phyloP scores from a whole-genome alignment of 2,329 filamentous ascomycete species.

The Pseudogymnoascus sp. region DNA sequence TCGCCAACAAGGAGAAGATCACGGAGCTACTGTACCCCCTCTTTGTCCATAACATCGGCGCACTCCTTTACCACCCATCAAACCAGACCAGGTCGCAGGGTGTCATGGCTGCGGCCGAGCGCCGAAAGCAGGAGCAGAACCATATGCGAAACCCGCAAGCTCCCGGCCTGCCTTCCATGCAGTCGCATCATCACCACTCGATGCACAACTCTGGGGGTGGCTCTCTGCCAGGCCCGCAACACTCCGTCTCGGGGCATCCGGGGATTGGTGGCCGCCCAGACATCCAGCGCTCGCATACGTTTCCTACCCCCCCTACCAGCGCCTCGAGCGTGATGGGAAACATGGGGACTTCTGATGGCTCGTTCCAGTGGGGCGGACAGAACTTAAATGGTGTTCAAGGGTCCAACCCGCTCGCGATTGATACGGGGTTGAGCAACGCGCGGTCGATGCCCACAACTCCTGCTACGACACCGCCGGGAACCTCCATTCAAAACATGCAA shows the following conservation, averaged over 20 bases:
- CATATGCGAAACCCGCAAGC: conserved; percentile 54
- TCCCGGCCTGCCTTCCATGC: conserved; percentile 57
- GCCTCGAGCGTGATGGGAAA: conserved; percentile 72
- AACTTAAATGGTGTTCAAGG: conserved; percentile 55
- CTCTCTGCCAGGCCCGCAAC: conserved; percentile 42
- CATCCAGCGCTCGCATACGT: conserved; percentile 80
- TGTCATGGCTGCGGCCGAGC: conserved; percentile 77
- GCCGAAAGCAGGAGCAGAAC: conserved; percentile 57
- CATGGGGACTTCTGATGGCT: conserved; percentile 64
- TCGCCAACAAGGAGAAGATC: conserved; percentile 99
- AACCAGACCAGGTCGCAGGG: conserved; percentile 76
- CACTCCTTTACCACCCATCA: conserved; percentile 84
- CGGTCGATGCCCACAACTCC: conserved; percentile 87
- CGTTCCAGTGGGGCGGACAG: conserved; percentile 69
- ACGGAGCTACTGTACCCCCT: conserved; percentile 90
- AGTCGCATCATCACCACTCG: conserved; percentile 52
- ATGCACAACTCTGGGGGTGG: conserved; percentile 52
- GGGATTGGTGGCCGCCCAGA: conserved; percentile 61
- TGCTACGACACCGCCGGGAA: conserved; percentile 79
- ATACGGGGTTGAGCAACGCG: conserved; percentile 67
- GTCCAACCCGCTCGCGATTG: conserved; percentile 68
- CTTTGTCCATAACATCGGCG: conserved; percentile 95
- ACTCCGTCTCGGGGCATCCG: conserved; percentile 56
- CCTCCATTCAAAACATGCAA: conserved; percentile 67
- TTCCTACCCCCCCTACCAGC: conserved; percentile 87